These are phyloP conservation scores for Hymenoscyphus repandus DNA, from an alignment of 2,329 filamentous ascomycete genomes.

Conservation along the genomic window DNA sequence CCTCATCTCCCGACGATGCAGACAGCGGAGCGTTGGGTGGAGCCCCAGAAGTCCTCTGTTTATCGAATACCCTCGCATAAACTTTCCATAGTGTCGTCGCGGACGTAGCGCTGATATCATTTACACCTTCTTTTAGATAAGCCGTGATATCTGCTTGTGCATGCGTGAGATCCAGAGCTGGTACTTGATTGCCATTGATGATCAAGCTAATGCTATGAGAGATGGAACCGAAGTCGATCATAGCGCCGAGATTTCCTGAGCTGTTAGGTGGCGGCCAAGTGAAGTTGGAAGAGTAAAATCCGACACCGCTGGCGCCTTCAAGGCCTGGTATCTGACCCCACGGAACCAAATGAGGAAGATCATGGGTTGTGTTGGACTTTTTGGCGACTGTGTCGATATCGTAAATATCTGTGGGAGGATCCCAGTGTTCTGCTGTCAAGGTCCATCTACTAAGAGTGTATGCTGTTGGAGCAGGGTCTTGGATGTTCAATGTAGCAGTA, in stretches of 20 bases:
- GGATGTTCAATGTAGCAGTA: neutral
- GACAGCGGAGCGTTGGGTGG: too few species aligned
- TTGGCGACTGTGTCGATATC: conserved; percentile 19
- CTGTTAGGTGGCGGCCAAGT: neutral
- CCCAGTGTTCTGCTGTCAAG: conserved; percentile 36
- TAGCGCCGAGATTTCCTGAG: neutral
- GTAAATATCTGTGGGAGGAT: conserved; percentile 32
- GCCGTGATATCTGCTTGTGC: neutral
- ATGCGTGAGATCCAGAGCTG: neutral
- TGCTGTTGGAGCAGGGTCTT: neutral
- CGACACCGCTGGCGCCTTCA: conserved; percentile 3
- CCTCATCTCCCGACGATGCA: too few species aligned
- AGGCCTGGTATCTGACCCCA: conserved; percentile 33
- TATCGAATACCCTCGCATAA: neutral
- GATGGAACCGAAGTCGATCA: neutral
- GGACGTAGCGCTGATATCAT: neutral
- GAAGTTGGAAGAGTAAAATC: neutral
- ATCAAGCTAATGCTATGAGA: neutral
- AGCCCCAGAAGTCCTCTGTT: neutral
- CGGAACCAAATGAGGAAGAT: conserved; percentile 28
- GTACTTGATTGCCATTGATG: neutral
- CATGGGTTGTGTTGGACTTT: conserved; percentile 31
- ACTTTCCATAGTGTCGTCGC: neutral
- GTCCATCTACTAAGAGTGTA: conserved; percentile 33
- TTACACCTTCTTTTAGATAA: neutral